Base-by-base conservation (phyloP, 1,284 basidiomycete genomes). In the Wolfiporia cocos region DNA sequence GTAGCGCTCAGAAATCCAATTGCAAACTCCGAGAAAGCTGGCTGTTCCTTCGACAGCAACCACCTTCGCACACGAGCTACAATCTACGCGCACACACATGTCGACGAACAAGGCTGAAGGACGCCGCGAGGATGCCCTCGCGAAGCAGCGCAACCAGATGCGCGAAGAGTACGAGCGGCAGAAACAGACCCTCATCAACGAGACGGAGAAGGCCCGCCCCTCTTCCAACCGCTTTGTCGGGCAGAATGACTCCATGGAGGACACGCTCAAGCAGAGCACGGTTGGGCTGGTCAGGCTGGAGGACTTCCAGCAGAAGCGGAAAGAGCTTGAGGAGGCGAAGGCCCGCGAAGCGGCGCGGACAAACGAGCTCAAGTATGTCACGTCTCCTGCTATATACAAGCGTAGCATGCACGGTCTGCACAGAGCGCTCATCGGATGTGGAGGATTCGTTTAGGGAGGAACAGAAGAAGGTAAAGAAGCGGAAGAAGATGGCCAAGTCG, bases 221-320 rank as follows among this genome's bases (percentile, higher is more conserved):
- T 89, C 88, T 0, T 68, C 77, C 1, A 86, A 88, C 57, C 88
- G 93, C 43, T 99, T 99, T 63, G 86, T 94, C 17, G 87, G 89
- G 4, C 91, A 96, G 63, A 84, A 91, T 64, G 95, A 98, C 60
- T 92, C 87, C 4, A 83, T 98, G 71, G 95, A 98, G 61, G 96
- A 99, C 46, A 78, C 79, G 10, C 74, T 99, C 39, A 98, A 97
- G 71, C 79, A 92, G 56, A 86, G 77, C 37, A 99, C 96, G 0
- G 81, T 99, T 43, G 96, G 96, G 53, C 76, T 99, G 12, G 94
- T 99, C 2, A 81, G 77, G 46, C 74, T 98, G 6, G 88, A 95
- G 55, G 96, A 98, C 37, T 99, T 99, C 54, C 87, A 91, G 60
- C 83, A 89, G 62, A 81, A 77, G 53, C 73, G 92, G 44, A 89